A percentile compares a stretch with the other conserved stretches of the same genome.
These are phyloP conservation scores for Obelidium mucronatum DNA, from an alignment of 192 early-diverging fungal genomes.

Conservation along the genomic window DNA sequence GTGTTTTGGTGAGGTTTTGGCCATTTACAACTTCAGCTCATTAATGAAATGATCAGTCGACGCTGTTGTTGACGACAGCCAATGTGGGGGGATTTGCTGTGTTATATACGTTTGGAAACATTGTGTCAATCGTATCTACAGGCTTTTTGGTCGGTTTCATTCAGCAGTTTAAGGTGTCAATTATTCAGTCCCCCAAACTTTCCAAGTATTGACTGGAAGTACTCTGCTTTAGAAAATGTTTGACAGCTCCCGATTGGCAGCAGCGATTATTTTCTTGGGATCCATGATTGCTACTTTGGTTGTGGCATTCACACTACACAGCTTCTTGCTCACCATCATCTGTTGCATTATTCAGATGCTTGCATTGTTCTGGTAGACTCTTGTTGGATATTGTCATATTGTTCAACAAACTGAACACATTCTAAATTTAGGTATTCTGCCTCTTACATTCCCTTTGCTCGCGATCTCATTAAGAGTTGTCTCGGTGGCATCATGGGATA, in stretches of 20 bases:
- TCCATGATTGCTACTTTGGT: constrained; percentile 76
- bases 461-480: constrained; percentile 55
- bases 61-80: constrained; percentile 60
- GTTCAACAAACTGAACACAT: background rate
- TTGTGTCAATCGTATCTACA: constrained; percentile 83
- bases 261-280: constrained; percentile 74
- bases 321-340: constrained; percentile 76
- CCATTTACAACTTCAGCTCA: no score
- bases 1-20: constrained; percentile 76
- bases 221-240: constrained; percentile 53
- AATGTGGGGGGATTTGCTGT: constrained; percentile 82
- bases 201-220: background rate
- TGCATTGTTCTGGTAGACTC: constrained; percentile 79
- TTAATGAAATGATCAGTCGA: constrained; percentile 54
- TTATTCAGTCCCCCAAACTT: background rate
- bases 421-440: constrained; percentile 38
- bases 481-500: constrained; percentile 42
- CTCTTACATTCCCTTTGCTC: constrained; percentile 91
- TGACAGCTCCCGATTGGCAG: constrained; percentile 72
- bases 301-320: constrained; percentile 72
- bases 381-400: background rate
- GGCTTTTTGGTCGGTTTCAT: constrained; percentile 89
- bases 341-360: constrained; percentile 87
- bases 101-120: constrained; percentile 90
- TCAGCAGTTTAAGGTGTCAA: constrained; percentile 80